These are phyloP conservation scores for Quercus parvula DNA, from an alignment of 306 rosid species.

Conservation along the genomic window DNA sequence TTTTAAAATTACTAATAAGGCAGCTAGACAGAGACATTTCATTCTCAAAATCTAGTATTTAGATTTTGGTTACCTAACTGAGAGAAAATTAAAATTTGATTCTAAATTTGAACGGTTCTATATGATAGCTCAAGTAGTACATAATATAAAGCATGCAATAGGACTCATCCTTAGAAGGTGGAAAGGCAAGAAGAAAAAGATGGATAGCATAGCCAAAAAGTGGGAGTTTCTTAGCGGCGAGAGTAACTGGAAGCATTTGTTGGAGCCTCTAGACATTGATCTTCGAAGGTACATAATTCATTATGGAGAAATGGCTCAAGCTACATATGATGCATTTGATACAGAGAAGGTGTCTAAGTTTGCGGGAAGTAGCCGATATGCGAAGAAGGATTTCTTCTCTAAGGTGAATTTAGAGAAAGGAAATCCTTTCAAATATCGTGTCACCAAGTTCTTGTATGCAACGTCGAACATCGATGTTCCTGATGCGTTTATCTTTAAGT, in stretches of 20 bases:
- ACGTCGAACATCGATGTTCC: conserved; percentile 56
- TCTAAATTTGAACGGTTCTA: too few species aligned
- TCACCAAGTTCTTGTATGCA: conserved; percentile 66
- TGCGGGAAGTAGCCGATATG: conserved; percentile 51
- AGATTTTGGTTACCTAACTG: neutral
- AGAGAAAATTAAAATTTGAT: too few species aligned
- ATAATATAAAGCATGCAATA: conserved; percentile 27
- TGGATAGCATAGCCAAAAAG: conserved; percentile 36
- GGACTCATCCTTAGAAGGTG: conserved; percentile 10
- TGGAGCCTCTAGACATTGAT: conserved; percentile 62
- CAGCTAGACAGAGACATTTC: too few species aligned
- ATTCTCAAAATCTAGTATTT: neutral
- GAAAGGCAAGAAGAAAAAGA: conserved; percentile 23
- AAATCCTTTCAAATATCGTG: conserved; percentile 40
- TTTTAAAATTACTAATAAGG: too few species aligned
- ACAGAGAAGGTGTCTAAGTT: conserved; percentile 44
- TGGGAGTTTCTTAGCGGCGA: conserved; percentile 52
- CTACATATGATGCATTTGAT: conserved; percentile 69
- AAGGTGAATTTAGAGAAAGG: conserved; percentile 44
- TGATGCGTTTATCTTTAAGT: conserved; percentile 63
- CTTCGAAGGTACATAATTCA: conserved; percentile 60
- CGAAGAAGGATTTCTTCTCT: conserved; percentile 44
- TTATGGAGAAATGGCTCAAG: conserved; percentile 65
- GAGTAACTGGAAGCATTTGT: conserved; percentile 44
- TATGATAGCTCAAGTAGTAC: neutral